Conservation (phyloP, 208 protist species). For the Wallacemonas sp. region DNA sequence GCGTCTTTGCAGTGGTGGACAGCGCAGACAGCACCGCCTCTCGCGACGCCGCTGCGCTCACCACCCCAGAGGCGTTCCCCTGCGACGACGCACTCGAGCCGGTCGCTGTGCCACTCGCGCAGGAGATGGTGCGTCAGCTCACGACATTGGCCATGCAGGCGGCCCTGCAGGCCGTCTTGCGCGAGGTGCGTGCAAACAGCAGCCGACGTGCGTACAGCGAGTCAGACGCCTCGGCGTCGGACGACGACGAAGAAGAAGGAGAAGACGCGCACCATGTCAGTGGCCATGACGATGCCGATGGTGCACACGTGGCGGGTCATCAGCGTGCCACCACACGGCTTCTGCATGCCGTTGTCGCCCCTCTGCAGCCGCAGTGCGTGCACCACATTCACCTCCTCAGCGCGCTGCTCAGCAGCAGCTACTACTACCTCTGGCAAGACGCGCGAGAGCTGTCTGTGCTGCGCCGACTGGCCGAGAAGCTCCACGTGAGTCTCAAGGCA, state of each 20-base stretch:
- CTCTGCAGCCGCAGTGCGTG: constrained; percentile 24
- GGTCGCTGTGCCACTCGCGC: constrained; percentile 21
- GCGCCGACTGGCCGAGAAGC: constrained; percentile 19
- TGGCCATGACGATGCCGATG: not conserved
- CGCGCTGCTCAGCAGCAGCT: constrained; percentile 33
- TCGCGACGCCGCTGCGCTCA: too few relatives aligned
- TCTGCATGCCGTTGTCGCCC: constrained; percentile 42
- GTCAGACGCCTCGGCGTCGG: constrained; percentile 16
- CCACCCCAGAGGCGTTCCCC: too few relatives aligned
- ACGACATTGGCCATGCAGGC: constrained; percentile 31
- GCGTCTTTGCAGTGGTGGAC: not conserved
- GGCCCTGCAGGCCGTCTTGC: constrained; percentile 36
- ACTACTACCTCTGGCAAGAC: constrained; percentile 63
- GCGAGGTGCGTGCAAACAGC: constrained; percentile 25
- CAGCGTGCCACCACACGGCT: constrained; percentile 28
- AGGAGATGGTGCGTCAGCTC: constrained; percentile 36
- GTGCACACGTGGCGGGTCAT: not conserved
- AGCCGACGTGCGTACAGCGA: constrained; percentile 10
- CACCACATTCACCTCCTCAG: constrained; percentile 53
- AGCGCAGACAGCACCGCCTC: too few relatives aligned
- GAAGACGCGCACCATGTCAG: not conserved
- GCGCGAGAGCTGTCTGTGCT: constrained; percentile 30
- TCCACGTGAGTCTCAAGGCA: constrained; percentile 21
- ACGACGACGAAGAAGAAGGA: constrained; percentile 14
- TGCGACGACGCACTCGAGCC: constrained; percentile 3